Base-by-base conservation (phyloP, 352 stramenopile genomes). In the Phytophthora citrophthora region DNA sequence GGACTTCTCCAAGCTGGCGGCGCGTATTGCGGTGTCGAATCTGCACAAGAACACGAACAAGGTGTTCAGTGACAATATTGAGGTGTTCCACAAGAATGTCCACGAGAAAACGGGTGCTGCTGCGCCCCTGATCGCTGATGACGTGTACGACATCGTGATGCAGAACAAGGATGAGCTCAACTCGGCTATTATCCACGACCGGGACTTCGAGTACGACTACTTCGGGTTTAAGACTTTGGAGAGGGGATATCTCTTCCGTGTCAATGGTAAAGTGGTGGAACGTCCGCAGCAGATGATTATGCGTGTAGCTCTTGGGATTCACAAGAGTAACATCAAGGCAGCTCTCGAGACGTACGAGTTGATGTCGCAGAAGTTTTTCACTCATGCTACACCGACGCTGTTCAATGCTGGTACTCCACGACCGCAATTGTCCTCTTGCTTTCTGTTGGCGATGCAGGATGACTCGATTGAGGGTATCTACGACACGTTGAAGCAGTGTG, bases 191-290 rank as follows among this genome's bases (percentile, higher is more conserved):
- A 95, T 98, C 63, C 96, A 99, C 66, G 95, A 99, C 73, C 85
- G 97, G 13, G 98, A 99, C 82, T 99, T 99, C 76, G 96, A 99
- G 60, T 99, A 99, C 68, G 89, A 97, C 70, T 99, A 99, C 77
- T 99, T 99, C 81, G 98, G 97, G 29, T 99, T 99, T 81, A 99
- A 99, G 78, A 99, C 98, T 8, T 82, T 99, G 5, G 97, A 99
- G 74, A 91, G 97, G 47, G 93, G 82, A 11, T 99, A 99, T 69
- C 79, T 99, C 13, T 90, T 99, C 48, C 97, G 97, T 55, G 83
- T 99, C 9, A 72, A 98, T 70, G 96, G 93, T 41, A 90, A 95
- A 54, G 97, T 99, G 61, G 88, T 90, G 34, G 98, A 99, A 76
- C 91, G 98, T 4, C 98, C 98, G 2, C 98, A 99, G 84, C 96